phyloP scores from a whole-genome alignment of 2,329 filamentous ascomycete genomes.

The Zasmidium angulare region DNA sequence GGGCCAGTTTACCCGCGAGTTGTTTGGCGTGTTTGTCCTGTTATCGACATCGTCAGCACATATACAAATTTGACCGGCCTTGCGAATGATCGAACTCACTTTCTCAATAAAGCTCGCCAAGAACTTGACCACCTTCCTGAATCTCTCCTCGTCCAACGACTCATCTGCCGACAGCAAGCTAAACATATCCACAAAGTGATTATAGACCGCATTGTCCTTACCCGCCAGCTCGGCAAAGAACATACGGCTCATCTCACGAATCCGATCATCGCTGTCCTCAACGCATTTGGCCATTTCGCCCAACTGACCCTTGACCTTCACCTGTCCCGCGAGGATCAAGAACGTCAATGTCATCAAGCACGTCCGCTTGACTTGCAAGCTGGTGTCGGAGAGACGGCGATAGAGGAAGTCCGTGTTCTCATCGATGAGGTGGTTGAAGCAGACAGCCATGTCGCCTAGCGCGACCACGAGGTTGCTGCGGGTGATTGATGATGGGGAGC shows the following conservation, averaged over 20 bases:
- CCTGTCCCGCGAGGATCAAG: slow-evolving; percentile 91
- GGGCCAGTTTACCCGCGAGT: slow-evolving; percentile 86
- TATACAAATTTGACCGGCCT: no score
- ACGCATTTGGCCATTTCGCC: slow-evolving; percentile 99
- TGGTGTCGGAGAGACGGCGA: slow-evolving; percentile 82
- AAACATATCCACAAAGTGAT: slow-evolving; percentile 99
- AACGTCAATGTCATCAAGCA: slow-evolving; percentile 99
- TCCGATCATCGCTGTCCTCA: slow-evolving; percentile 91
- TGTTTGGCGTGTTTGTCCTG: slow-evolving; percentile 98
- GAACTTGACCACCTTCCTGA: slow-evolving; percentile 87
- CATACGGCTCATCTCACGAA: slow-evolving; percentile 91
- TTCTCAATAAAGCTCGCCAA: slow-evolving; percentile 96
- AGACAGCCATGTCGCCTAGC: slow-evolving; percentile 97
- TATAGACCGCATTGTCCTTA: slow-evolving; percentile 98
- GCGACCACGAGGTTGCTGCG: slow-evolving; percentile 96
- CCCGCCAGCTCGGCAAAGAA: slow-evolving; percentile 97
- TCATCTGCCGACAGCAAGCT: slow-evolving; percentile 82
- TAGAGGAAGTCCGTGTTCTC: slow-evolving; percentile 99
- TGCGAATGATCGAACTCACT: slow-evolving; percentile 53
- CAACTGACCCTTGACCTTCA: slow-evolving; percentile 98
- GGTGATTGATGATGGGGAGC: slow-evolving; percentile 86
- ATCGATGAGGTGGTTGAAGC: slow-evolving; percentile 98
- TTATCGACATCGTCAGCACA: slow-evolving; percentile 4
- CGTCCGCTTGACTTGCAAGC: slow-evolving; percentile 89
- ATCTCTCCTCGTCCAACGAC: slow-evolving; percentile 77